phyloP scores from a whole-genome alignment of 2,329 filamentous ascomycete species.

The Fusarium mangiferae region DNA sequence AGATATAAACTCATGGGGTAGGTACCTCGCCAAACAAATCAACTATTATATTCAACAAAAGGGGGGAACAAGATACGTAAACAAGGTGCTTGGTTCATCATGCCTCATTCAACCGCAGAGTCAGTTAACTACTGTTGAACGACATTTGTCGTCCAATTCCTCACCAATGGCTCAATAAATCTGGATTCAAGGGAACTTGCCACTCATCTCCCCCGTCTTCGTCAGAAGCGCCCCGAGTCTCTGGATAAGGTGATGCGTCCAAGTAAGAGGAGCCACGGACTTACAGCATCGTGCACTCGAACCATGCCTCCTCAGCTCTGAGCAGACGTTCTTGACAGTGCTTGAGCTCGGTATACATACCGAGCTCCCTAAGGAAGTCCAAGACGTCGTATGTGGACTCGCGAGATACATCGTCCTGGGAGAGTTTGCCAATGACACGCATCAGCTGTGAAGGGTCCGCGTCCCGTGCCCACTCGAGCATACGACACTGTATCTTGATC shows the following conservation, averaged over 20 bases:
- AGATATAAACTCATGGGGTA: not conserved
- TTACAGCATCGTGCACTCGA: conserved; percentile 34
- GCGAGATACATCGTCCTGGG: conserved; percentile 4
- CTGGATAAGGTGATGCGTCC: not conserved
- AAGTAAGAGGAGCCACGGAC: not conserved
- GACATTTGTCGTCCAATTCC: not conserved
- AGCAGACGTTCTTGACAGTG: conserved; percentile 41
- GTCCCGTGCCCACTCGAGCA: conserved; percentile 45
- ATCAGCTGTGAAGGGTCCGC: conserved; percentile 46
- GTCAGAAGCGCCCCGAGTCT: not conserved
- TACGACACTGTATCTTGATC: conserved; percentile 48
- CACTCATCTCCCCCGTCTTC: too few relatives aligned
- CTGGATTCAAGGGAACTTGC: not conserved
- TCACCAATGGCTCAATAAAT: not conserved
- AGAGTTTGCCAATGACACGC: conserved; percentile 40
- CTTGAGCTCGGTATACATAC: conserved; percentile 46
- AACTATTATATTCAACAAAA: too few relatives aligned
- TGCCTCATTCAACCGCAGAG: not conserved
- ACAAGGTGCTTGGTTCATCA: not conserved
- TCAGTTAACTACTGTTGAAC: not conserved
- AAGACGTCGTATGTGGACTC: conserved; percentile 48
- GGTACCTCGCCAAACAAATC: not conserved
- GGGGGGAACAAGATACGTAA: not conserved
- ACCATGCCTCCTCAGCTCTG: conserved; percentile 40
- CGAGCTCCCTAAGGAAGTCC: conserved; percentile 50